Percentiles rank a stretch among this genome's conserved stretches.
phyloP scores from a whole-genome alignment of 139 green algal genomes.

The Desmodesmus armatus region DNA sequence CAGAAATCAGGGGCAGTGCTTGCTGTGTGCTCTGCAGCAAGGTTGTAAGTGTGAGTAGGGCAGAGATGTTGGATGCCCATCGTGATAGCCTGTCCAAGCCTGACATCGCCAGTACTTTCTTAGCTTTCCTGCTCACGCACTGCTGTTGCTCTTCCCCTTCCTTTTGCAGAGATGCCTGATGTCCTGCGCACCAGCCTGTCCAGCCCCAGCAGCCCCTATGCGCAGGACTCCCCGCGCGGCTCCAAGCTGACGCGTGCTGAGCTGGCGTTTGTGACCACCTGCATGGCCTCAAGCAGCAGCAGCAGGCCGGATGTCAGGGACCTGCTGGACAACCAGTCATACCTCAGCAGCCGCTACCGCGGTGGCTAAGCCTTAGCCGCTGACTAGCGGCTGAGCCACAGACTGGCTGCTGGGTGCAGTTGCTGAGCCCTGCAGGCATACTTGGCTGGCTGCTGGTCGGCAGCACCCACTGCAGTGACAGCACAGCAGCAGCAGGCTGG shows the following conservation, averaged over 20 bases:
- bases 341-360: not conserved
- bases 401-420: not conserved
- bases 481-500: no score
- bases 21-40: not conserved
- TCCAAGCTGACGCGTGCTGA: not conserved
- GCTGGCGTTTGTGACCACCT: not conserved
- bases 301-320: not conserved
- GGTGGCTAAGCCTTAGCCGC: not conserved
- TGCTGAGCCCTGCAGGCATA: no score
- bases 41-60: not conserved
- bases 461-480: no score
- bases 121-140: not conserved
- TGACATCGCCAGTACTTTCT: not conserved
- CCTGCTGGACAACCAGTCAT: not conserved
- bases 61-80: not conserved
- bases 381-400: not conserved
- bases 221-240: not conserved
- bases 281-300: slow-evolving; percentile 12
- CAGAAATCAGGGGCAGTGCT: not conserved
- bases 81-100: not conserved
- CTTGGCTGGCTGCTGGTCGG: no score
- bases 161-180: not conserved
- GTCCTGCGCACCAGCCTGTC: not conserved
- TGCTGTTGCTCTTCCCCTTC: not conserved
- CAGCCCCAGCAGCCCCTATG: not conserved